Evolutionary conservation across 176 grass and related monocot genomes (phyloP).

Genomic region (Melocanna baccifera): DNA sequence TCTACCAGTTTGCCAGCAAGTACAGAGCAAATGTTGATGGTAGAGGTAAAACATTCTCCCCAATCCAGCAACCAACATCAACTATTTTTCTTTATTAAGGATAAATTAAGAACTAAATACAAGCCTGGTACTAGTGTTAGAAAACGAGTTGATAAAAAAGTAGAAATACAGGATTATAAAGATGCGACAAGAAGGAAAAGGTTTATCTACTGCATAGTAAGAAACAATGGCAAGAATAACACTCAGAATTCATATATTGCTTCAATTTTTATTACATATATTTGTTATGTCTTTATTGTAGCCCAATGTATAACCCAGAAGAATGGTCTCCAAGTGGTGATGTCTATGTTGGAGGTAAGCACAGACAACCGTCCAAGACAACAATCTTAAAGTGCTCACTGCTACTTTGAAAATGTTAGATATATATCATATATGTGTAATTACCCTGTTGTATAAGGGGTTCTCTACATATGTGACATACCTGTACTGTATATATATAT

Average conservation of each 20-base stretch:
- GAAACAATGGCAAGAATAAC: neutral
- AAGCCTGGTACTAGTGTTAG: neutral
- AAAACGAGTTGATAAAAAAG: neutral
- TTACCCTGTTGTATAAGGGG: no score
- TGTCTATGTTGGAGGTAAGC: slow-evolving; percentile 74
- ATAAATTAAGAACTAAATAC: neutral
- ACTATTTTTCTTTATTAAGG: neutral
- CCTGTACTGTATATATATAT: no score
- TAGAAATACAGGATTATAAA: slow-evolving; percentile 2
- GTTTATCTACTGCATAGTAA: neutral
- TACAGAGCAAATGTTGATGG: slow-evolving; percentile 86
- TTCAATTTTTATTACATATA: neutral
- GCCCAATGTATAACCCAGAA: slow-evolving; percentile 71
- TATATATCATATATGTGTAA: no score
- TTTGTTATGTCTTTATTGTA: slow-evolving; percentile 24
- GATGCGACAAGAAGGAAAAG: neutral
- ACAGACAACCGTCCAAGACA: neutral
- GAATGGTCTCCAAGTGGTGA: slow-evolving; percentile 77
- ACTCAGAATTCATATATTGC: neutral
- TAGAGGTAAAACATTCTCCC: slow-evolving; percentile 32
- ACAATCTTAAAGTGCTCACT: neutral
- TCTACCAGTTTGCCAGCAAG: slow-evolving; percentile 76
- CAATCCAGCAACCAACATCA: neutral
- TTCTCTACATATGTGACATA: no score
- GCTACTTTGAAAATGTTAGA: no score